Percentiles rank a stretch among this genome's conserved stretches.
These are phyloP conservation scores for Penicillium oxalicum DNA, from an alignment of 2,329 filamentous ascomycete species.

Conservation along the genomic window DNA sequence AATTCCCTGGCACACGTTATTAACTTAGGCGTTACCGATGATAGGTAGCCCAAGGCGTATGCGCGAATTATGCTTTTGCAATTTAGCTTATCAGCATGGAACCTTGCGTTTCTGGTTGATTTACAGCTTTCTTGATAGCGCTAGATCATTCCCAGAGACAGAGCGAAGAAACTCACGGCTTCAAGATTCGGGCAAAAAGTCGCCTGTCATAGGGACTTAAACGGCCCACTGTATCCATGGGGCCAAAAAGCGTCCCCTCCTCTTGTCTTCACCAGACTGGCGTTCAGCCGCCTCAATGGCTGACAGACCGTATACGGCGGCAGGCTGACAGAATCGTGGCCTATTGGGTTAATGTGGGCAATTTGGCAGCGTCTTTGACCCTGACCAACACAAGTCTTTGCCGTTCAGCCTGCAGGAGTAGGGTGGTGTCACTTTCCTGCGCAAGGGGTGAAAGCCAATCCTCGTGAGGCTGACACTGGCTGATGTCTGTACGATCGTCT, in stretches of 20 bases:
- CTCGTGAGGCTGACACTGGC: background rate
- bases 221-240: slow-evolving; percentile 25
- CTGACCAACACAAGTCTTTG: background rate
- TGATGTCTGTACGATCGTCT: slow-evolving; percentile 10
- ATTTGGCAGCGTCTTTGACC: no score
- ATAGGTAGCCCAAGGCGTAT: slow-evolving; percentile 46
- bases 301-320: no score
- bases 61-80: slow-evolving; percentile 38
- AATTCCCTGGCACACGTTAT: slow-evolving; percentile 35
- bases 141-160: background rate
- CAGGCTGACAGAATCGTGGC: background rate
- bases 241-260: slow-evolving; percentile 3
- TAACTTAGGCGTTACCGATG: slow-evolving; percentile 43
- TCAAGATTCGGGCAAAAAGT: slow-evolving; percentile 21
- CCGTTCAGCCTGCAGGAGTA: slow-evolving; percentile 8
- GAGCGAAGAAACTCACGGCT: slow-evolving; percentile 28
- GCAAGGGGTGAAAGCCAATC: background rate
- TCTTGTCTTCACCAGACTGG: no score
- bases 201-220: slow-evolving; percentile 18
- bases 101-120: background rate
- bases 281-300: no score
- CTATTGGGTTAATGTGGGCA: background rate
- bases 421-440: slow-evolving; percentile 19
- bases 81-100: slow-evolving; percentile 7
- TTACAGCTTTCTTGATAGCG: background rate